Conservation (phyloP, 2,329 filamentous ascomycete genomes). For the Dactylellina sp. region DNA sequence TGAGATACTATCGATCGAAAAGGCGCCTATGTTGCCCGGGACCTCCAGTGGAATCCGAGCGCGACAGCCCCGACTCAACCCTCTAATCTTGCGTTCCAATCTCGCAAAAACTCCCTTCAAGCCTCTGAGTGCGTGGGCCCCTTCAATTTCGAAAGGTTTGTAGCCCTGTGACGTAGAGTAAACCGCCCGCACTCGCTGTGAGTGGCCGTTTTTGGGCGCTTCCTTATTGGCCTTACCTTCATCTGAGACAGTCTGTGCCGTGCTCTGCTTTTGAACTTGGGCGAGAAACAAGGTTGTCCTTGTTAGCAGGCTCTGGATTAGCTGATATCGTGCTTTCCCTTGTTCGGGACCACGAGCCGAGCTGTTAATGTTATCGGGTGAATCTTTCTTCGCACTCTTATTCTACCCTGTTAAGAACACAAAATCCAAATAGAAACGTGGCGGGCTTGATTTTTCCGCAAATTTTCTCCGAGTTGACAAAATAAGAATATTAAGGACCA, state of each 20-base stretch:
- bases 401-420: conserved; percentile 48
- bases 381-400: conserved; percentile 45
- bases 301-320: conserved; percentile 47
- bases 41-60: conserved; percentile 55
- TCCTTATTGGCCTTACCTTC: conserved; percentile 34
- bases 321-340: conserved; percentile 57
- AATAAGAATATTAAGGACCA: conserved; percentile 47
- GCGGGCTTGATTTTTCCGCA: conserved; percentile 58
- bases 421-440: conserved; percentile 55
- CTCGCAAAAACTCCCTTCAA: conserved; percentile 28
- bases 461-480: conserved; percentile 56
- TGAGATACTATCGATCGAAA: conserved; percentile 14
- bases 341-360: conserved; percentile 57
- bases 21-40: conserved; percentile 41
- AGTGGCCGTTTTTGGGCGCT: conserved; percentile 32
- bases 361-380: conserved; percentile 55
- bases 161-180: conserved; percentile 57
- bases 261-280: conserved; percentile 45
- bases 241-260: conserved; percentile 57
- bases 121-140: conserved; percentile 25
- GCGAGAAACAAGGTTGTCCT: conserved; percentile 49
- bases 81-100: conserved; percentile 55
- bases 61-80: conserved; percentile 46
- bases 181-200: conserved; percentile 35
- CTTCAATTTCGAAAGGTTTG: conserved; percentile 41